Evolutionary conservation across 2,329 filamentous ascomycete genomes (phyloP).

Genomic region (Triangularia setosa): DNA sequence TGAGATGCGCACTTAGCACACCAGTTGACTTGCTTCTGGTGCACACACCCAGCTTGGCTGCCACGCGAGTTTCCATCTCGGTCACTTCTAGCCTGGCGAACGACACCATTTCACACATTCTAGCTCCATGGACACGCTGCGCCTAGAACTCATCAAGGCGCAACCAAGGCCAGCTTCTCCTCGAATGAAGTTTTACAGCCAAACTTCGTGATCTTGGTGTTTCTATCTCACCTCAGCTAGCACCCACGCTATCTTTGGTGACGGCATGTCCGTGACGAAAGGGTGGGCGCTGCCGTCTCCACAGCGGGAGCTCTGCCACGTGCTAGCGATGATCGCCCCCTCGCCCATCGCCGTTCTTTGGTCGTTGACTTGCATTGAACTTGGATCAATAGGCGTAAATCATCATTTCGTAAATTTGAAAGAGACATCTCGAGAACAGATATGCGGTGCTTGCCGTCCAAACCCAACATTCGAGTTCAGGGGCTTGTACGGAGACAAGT

Average conservation of each 20-base stretch:
- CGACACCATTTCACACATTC: not conserved
- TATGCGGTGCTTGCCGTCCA: not conserved
- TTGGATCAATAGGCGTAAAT: not conserved
- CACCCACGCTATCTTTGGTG: not conserved
- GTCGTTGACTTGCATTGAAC: not conserved
- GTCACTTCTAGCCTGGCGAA: not conserved
- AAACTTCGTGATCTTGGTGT: not conserved
- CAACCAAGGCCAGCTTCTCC: not conserved
- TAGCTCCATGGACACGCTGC: not conserved
- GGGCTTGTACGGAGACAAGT: not conserved
- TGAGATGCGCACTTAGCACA: too few relatives aligned
- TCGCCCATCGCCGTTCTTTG: not conserved
- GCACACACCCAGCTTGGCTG: not conserved
- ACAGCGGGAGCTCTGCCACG: not conserved
- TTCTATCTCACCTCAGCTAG: not conserved
- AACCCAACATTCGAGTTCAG: not conserved
- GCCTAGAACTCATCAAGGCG: not conserved
- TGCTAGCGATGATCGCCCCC: not conserved
- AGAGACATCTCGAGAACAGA: not conserved
- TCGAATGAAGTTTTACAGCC: not conserved
- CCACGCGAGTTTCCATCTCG: not conserved
- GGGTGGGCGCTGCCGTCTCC: not conserved
- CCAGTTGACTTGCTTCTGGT: not conserved
- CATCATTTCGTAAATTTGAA: not conserved
- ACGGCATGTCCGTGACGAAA: not conserved